Evolutionary conservation across 2,329 filamentous ascomycete species (phyloP).

Genomic region (Pseudocercospora vitis): DNA sequence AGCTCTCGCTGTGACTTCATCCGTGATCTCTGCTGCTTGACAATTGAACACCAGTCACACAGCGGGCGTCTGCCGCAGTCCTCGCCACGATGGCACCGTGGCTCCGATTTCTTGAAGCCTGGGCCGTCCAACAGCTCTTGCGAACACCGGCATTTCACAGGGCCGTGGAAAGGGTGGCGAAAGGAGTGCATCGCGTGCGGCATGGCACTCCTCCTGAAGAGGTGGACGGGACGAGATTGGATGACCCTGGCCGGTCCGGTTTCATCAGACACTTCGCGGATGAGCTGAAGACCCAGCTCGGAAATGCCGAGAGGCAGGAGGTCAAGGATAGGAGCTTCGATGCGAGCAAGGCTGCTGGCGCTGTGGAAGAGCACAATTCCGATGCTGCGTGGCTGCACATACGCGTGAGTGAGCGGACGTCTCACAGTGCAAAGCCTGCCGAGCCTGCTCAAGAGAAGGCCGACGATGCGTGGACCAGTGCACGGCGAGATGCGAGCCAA

Average conservation of each 20-base stretch:
- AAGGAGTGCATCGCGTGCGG: constrained; percentile 45
- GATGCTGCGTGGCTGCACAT: constrained; percentile 18
- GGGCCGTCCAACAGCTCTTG: constrained; percentile 48
- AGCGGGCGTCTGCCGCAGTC: no score
- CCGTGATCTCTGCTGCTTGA: no score
- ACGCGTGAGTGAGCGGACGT: constrained; percentile 16
- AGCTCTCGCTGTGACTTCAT: neutral
- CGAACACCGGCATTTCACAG: constrained; percentile 57
- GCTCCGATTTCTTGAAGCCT: constrained; percentile 44
- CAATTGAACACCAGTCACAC: no score
- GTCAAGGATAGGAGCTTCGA: constrained; percentile 26
- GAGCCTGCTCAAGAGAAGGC: constrained; percentile 21
- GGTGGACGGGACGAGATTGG: constrained; percentile 51
- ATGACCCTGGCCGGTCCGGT: constrained; percentile 37
- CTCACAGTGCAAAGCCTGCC: constrained; percentile 12
- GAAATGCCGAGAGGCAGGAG: constrained; percentile 30
- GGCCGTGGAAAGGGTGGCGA: constrained; percentile 52
- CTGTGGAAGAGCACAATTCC: constrained; percentile 10
- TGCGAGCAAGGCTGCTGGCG: constrained; percentile 17
- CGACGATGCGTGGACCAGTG: constrained; percentile 32
- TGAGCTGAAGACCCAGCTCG: constrained; percentile 46
- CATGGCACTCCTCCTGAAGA: constrained; percentile 52
- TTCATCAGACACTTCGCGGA: constrained; percentile 55
- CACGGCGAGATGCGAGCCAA: constrained; percentile 20
- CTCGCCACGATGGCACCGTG: constrained; percentile 35